A percentile compares a stretch with the other conserved stretches of the same genome.
These are phyloP conservation scores for Epicoccum nigrum DNA, from an alignment of 2,329 filamentous ascomycete species.

Conservation along the genomic window DNA sequence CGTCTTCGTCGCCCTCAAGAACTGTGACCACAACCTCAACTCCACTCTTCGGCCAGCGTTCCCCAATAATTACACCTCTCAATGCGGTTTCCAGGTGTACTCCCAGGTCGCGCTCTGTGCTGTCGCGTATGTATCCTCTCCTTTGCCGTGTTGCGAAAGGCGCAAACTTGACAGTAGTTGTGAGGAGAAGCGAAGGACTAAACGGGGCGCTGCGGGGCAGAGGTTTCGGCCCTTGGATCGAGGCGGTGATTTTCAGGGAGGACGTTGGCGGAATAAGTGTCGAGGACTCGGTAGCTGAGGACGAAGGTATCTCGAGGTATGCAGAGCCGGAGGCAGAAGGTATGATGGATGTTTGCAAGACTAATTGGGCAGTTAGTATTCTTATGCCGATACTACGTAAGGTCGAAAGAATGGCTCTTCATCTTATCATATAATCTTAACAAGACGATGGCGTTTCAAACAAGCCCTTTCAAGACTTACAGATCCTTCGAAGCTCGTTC, in stretches of 20 bases:
- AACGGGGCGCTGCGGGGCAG: slow-evolving; percentile 89
- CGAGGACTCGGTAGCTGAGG: slow-evolving; percentile 46
- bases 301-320: slow-evolving; percentile 70
- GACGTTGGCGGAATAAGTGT: slow-evolving; percentile 62
- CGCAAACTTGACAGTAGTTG: slow-evolving; percentile 94
- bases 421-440: too few species aligned
- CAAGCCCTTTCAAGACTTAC: slow-evolving; percentile 58
- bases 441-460: neutral
- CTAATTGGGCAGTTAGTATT: slow-evolving; percentile 54
- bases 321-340: slow-evolving; percentile 93
- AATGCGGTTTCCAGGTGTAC: slow-evolving; percentile 91
- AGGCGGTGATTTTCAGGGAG: slow-evolving; percentile 89
- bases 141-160: slow-evolving; percentile 87
- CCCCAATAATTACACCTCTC: slow-evolving; percentile 86
- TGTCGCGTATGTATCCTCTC: slow-evolving; percentile 84
- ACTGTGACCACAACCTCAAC: slow-evolving; percentile 95
- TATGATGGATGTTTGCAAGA: slow-evolving; percentile 88
- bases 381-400: neutral
- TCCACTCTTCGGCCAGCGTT: slow-evolving; percentile 97
- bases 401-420: too few species aligned
- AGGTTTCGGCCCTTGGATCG: slow-evolving; percentile 90
- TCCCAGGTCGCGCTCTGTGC: slow-evolving; percentile 84
- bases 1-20: slow-evolving; percentile 88
- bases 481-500: slow-evolving; percentile 82
- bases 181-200: slow-evolving; percentile 88